Base-by-base conservation (phyloP, 495 filamentous ascomycete genomes). In the Hyaloscypha hepaticicola region DNA sequence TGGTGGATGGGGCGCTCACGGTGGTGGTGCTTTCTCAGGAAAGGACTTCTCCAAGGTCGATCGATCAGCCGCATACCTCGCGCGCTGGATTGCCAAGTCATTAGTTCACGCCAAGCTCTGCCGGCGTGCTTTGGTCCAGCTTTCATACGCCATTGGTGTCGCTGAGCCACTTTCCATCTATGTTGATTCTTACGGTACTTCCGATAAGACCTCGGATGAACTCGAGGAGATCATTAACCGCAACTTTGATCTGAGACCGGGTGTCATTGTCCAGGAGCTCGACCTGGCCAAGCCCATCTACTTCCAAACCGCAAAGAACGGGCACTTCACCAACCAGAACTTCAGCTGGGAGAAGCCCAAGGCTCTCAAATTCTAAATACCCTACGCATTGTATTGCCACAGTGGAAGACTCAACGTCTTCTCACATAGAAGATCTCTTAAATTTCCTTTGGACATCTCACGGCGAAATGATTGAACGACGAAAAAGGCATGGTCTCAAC, bases 1-100 rank as follows among this genome's bases (percentile, higher is more conserved):
- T 83, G 95, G 95, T 83, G 95, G 95, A 73, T 99, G 95, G 95
- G 95, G 95, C 82, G 95, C 95, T 70, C 95, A 99, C 84, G 95
- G 95, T 85, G 95, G 95, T 82, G 95, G 95, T 86, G 95, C 95
- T 78, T 99, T 99, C 90, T 98, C 95, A 74, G 95, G 95, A 76
- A 99, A 99, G 88, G 95, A 99, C 78, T 99, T 97, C 90, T 96
- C 92, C 82, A 99, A 99, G 85, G 95, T 99, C 79, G 95, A 99
- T 77, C 91, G 95, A 71, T 97, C 94, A 31, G 95, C 95, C 70
- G 95, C 95, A 73, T 99, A 99, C 82, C 86, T 97, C 69, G 93
- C 88, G 72, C 91, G 95, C 72, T 99, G 95, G 95, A 90, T 99
- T 77, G 95, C 95, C 77, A 99, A 99, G 87, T 99, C 95, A 49